Base-by-base conservation (phyloP, 2,329 filamentous ascomycete genomes). In the Scedosporium dehoogii region DNA sequence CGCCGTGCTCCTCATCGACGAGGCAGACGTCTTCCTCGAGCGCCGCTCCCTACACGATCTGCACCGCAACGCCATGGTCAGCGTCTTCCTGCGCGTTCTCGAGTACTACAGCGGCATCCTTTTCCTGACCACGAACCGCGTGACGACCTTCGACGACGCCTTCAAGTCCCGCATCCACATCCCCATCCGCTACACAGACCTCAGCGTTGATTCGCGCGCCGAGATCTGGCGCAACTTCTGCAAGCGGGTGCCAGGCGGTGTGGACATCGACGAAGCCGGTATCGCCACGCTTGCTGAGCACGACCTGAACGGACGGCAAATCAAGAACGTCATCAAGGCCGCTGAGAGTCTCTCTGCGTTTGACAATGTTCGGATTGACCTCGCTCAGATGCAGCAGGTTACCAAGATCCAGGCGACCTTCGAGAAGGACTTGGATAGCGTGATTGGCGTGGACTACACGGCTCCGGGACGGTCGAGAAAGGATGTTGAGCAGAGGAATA, bases 131-230 rank as follows among this genome's bases (percentile, higher is more conserved):
- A 79, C 77, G 10, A 80, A 80, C 66, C 73, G 76, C 1, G 73
- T 78, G 1, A 74, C 87, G 76, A 92, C 90, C 0, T 96, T 96
- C 69, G 92, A 96, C 68, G 90, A 96, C 65, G 92, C 92, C 0
- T 96, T 96, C 79, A 89, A 94, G 71, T 90, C 86, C 9, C 85
- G 92, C 25, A 96, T 96, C 65, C 91, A 96, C 72, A 87, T 96
- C 68, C 90, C 91, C 0, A 78, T 96, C 6, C 82, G 89, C 27
- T 96, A 96, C 73, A 89, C 89, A 42, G 85, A 88, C 59, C 80
- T 96, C 9, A 86, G 85, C 46, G 73, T 76, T 4, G 87, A 88
- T 68, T 91, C 91, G 7, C 89, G 89, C 74, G 87, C 86, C 68
- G 81, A 85, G 64, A 89, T 96, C 56, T 96, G 93, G 85, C 86